phyloP scores from a whole-genome alignment of 148 eudicot species.

The Oxyria digyna region DNA sequence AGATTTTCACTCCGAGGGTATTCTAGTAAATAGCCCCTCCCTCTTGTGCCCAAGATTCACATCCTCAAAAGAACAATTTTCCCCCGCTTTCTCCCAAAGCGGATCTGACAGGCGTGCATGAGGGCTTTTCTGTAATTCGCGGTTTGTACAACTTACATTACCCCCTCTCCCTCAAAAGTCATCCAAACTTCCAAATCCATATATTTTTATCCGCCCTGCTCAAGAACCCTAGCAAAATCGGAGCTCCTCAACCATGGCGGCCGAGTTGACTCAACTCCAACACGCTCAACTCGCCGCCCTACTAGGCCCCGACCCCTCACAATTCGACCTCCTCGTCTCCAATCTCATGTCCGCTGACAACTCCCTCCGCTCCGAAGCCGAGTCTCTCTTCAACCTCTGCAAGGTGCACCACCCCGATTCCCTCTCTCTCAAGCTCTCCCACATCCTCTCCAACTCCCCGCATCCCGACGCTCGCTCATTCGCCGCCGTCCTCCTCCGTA shows the following conservation, averaged over 20 bases:
- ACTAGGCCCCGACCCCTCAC: constrained; percentile 35
- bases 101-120: background rate
- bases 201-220: background rate
- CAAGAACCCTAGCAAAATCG: constrained; percentile 1
- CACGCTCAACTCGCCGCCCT: constrained; percentile 39
- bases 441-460: background rate
- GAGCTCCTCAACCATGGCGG: constrained; percentile 9
- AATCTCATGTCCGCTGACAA: constrained; percentile 59
- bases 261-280: constrained; percentile 43
- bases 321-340: constrained; percentile 54
- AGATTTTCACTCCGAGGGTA: background rate
- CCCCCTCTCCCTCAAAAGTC: background rate
- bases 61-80: background rate
- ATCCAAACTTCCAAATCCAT: background rate
- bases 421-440: constrained; percentile 8
- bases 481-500: constrained; percentile 23
- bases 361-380: constrained; percentile 51
- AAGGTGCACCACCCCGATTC: constrained; percentile 8
- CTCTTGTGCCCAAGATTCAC: background rate
- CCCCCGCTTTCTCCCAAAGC: background rate
- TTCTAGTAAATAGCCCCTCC: background rate
- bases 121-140: background rate
- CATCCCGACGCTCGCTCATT: constrained; percentile 9
- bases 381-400: constrained; percentile 38
- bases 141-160: background rate